These are phyloP conservation scores for Ceratobasidium sp. DNA, from an alignment of 1,284 basidiomycete genomes.

Conservation along the genomic window DNA sequence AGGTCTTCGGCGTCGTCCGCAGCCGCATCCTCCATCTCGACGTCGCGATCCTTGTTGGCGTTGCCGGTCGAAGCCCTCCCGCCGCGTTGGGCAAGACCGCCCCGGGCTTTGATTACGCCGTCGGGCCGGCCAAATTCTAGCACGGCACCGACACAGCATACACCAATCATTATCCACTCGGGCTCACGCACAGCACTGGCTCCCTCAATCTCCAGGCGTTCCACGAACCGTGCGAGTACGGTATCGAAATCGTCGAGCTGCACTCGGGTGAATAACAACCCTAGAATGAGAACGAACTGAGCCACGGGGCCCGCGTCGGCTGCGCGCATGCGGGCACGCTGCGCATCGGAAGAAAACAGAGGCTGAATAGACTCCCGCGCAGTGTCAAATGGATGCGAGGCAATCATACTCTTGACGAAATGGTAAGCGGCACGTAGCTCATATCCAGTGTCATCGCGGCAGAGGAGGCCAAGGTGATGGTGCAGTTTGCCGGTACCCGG, in stretches of 20 bases:
- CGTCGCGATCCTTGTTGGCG: conserved; percentile 40
- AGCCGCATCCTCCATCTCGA: conserved; percentile 54
- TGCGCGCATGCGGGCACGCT: conserved; percentile 64
- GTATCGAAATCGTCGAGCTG: conserved; percentile 91
- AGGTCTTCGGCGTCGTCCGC: conserved; percentile 78
- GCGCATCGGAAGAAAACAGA: conserved; percentile 82
- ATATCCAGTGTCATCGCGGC: conserved; percentile 82
- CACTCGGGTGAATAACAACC: conserved; percentile 95
- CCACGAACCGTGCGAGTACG: conserved; percentile 85
- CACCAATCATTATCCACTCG: conserved; percentile 97
- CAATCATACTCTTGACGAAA: conserved; percentile 94
- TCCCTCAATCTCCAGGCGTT: conserved; percentile 81
- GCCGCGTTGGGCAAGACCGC: conserved; percentile 36
- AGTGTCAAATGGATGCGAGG: conserved; percentile 85
- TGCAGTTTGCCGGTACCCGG: conserved; percentile 94
- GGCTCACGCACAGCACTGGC: conserved; percentile 73
- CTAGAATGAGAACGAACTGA: conserved; percentile 90
- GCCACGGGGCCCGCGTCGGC: conserved; percentile 85
- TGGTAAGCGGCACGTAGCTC: conserved; percentile 93
- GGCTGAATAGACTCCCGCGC: conserved; percentile 90
- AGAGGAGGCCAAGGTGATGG: conserved; percentile 92
- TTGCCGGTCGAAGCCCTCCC: conserved; percentile 43
- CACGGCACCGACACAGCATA: conserved; percentile 83
- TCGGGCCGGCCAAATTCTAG: conserved; percentile 89
- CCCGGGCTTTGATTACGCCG: conserved; percentile 69